A percentile compares a stretch with the other conserved stretches of the same genome.
These are phyloP conservation scores for Udeniomyces megalosporus DNA, from an alignment of 768 basidiomycete genomes.

Conservation along the genomic window DNA sequence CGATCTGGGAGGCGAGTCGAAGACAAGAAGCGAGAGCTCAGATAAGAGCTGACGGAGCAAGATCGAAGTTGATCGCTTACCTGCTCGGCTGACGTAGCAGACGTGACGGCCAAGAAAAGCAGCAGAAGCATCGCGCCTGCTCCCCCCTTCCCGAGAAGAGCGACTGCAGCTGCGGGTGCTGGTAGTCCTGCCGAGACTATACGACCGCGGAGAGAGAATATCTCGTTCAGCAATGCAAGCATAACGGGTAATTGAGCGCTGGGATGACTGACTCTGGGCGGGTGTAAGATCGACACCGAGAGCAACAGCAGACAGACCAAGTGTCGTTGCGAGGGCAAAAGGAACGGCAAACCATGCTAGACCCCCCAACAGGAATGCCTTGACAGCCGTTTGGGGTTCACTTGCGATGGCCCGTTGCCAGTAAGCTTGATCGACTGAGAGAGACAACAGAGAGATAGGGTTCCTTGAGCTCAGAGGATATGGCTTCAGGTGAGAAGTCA, in stretches of 20 bases:
- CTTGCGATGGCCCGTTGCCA: conserved; percentile 66
- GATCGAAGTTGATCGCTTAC: background rate
- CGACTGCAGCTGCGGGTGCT: conserved; percentile 65
- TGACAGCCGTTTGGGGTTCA: conserved; percentile 65
- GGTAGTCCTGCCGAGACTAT: conserved; percentile 73
- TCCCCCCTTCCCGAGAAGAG: conserved; percentile 62
- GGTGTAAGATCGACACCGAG: conserved; percentile 40
- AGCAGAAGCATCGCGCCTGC: conserved; percentile 13
- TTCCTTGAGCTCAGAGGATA: too few species aligned
- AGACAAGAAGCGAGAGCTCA: background rate
- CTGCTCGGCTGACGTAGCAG: conserved; percentile 72
- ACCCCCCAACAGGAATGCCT: conserved; percentile 78
- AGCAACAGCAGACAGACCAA: conserved; percentile 77
- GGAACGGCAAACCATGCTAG: conserved; percentile 85
- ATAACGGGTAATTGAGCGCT: too few species aligned
- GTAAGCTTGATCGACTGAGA: conserved; percentile 65
- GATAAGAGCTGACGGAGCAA: background rate
- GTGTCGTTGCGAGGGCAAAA: conserved; percentile 63
- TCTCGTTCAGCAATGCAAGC: too few species aligned
- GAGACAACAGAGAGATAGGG: too few species aligned
- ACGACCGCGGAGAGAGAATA: too few species aligned
- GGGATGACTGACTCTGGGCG: too few species aligned
- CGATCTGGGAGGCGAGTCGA: conserved; percentile 36
- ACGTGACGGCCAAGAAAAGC: conserved; percentile 22
- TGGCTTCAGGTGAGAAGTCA: too few species aligned